Conservation (phyloP, 139 green algal genomes). For the Chlamydomonas sphaeroides region DNA sequence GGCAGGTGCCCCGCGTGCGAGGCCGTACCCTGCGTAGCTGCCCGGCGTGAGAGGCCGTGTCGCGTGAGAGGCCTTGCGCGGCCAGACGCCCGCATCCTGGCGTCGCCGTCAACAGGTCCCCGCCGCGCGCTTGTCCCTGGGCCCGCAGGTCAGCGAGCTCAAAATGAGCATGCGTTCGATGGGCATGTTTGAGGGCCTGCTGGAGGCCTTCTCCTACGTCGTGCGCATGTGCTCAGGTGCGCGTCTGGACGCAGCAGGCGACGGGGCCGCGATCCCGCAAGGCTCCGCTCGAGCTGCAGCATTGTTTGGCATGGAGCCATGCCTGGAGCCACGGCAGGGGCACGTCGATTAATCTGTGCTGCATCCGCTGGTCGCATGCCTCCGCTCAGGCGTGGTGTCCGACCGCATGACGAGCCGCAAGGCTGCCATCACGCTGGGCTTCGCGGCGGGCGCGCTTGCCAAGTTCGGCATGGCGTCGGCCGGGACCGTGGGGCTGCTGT, state of each 20-base stretch:
- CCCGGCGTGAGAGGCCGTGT: no score
- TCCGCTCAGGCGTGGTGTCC: constrained; percentile 38
- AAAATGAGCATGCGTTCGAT: constrained; percentile 70
- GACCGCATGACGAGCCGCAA: constrained; percentile 69
- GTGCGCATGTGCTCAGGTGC: constrained; percentile 70
- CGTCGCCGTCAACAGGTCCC: neutral
- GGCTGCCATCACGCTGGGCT: constrained; percentile 67
- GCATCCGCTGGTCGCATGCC: neutral
- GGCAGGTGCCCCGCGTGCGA: no score
- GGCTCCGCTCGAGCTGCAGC: no score
- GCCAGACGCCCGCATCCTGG: no score
- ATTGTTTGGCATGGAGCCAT: neutral
- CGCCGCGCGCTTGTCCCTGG: neutral
- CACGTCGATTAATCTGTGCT: neutral
- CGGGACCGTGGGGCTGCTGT: constrained; percentile 53
- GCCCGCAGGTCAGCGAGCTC: constrained; percentile 56
- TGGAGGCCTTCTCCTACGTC: constrained; percentile 73
- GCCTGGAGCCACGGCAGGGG: neutral
- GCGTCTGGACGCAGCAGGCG: neutral
- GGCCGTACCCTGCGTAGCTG: no score
- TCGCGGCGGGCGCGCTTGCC: constrained; percentile 61
- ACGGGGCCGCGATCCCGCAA: no score
- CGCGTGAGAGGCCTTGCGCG: no score
- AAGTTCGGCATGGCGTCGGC: constrained; percentile 68
- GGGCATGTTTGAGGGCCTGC: constrained; percentile 72